Evolutionary conservation across 2,329 filamentous ascomycete genomes (phyloP).

Genomic region (Ascochyta pisi): DNA sequence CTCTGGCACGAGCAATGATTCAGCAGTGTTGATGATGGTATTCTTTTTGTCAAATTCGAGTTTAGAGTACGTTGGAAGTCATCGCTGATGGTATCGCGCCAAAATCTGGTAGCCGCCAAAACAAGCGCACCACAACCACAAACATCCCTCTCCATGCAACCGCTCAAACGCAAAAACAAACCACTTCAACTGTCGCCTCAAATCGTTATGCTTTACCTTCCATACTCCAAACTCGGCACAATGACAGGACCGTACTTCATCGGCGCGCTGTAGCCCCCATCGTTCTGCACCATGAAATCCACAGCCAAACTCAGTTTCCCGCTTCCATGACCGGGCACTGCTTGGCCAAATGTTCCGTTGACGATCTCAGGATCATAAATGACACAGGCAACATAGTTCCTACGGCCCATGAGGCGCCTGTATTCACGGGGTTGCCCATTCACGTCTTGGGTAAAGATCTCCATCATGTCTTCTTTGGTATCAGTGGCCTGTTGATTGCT

Average conservation of each 20-base stretch:
- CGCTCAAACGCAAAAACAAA: slow-evolving; percentile 19
- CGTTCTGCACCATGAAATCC: slow-evolving; percentile 96
- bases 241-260: slow-evolving; percentile 98
- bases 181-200: neutral
- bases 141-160: slow-evolving; percentile 33
- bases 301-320: slow-evolving; percentile 80
- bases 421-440: slow-evolving; percentile 82
- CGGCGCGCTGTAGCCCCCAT: slow-evolving; percentile 78
- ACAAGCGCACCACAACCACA: neutral
- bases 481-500: slow-evolving; percentile 76
- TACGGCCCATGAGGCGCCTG: slow-evolving; percentile 88
- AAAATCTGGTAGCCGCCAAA: neutral
- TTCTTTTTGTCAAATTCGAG: neutral
- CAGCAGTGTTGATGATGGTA: neutral
- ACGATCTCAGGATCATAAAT: slow-evolving; percentile 88
- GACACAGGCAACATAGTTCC: slow-evolving; percentile 94
- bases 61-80: neutral
- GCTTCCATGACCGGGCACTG: slow-evolving; percentile 48
- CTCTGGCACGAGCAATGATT: neutral
- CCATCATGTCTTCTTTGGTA: slow-evolving; percentile 99
- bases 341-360: slow-evolving; percentile 53
- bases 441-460: slow-evolving; percentile 95
- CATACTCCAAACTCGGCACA: slow-evolving; percentile 72
- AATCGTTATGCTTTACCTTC: slow-evolving; percentile 42
- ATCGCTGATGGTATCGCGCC: neutral